These are phyloP conservation scores for Hericium rajendrae DNA, from an alignment of 768 basidiomycete genomes.

Conservation along the genomic window DNA sequence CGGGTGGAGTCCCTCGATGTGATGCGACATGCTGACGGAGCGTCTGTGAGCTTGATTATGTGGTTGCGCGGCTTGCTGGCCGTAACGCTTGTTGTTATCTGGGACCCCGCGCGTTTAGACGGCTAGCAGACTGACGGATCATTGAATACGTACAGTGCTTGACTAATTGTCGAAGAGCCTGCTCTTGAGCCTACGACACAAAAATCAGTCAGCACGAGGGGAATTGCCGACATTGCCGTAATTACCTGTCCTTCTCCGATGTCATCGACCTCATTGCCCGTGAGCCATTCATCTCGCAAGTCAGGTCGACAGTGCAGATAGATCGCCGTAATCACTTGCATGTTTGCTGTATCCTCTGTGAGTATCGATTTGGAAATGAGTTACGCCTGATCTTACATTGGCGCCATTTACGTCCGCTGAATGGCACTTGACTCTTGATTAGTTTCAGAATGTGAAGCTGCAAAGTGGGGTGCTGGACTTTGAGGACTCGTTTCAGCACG, in stretches of 20 bases:
- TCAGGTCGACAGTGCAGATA: slow-evolving; percentile 97
- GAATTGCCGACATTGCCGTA: background rate
- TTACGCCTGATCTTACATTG: slow-evolving; percentile 49
- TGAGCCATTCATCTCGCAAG: slow-evolving; percentile 94
- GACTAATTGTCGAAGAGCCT: slow-evolving; percentile 85
- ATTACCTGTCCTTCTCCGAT: slow-evolving; percentile 81
- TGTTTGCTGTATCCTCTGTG: slow-evolving; percentile 60
- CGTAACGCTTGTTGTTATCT: slow-evolving; percentile 93
- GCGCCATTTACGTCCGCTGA: slow-evolving; percentile 95
- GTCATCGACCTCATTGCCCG: slow-evolving; percentile 86
- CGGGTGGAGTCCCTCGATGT: slow-evolving; percentile 64
- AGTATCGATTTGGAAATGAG: background rate
- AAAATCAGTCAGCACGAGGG: background rate
- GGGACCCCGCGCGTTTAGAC: background rate
- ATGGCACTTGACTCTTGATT: slow-evolving; percentile 98
- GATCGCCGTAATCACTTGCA: slow-evolving; percentile 99
- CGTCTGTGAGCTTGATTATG: slow-evolving; percentile 62
- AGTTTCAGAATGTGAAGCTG: slow-evolving; percentile 93
- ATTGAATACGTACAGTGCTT: slow-evolving; percentile 68
- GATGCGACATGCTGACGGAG: slow-evolving; percentile 76
- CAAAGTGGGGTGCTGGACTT: slow-evolving; percentile 88
- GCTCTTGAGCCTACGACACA: slow-evolving; percentile 73
- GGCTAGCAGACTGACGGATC: no score
- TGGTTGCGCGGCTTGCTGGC: slow-evolving; percentile 39
- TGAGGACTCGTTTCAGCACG: slow-evolving; percentile 88